These are phyloP conservation scores for Candida anglica DNA, from an alignment of 805 yeast genomes.

Conservation along the genomic window DNA sequence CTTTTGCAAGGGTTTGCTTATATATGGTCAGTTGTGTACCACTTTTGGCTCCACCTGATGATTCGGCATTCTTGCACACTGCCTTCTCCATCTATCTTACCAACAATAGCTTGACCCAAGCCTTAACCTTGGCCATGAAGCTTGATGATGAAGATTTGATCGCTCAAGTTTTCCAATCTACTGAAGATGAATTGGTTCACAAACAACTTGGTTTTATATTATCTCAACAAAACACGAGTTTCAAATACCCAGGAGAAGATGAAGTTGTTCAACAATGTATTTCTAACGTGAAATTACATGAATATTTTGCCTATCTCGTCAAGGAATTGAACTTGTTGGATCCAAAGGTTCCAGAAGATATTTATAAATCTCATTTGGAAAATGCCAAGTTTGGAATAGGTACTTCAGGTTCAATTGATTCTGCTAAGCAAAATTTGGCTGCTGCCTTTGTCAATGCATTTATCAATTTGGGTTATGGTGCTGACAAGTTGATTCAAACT, in stretches of 20 bases:
- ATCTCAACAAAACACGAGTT: slow-evolving; percentile 81
- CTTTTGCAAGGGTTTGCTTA: slow-evolving; percentile 84
- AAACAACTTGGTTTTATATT: slow-evolving; percentile 89
- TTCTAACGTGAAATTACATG: slow-evolving; percentile 73
- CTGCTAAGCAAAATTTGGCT: slow-evolving; percentile 93
- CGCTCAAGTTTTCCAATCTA: slow-evolving; percentile 75
- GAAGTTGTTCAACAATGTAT: slow-evolving; percentile 80
- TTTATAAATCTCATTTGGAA: slow-evolving; percentile 88
- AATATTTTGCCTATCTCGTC: slow-evolving; percentile 73
- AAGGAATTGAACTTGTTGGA: slow-evolving; percentile 85
- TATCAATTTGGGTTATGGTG: slow-evolving; percentile 86
- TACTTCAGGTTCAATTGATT: slow-evolving; percentile 59
- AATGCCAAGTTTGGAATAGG: slow-evolving; percentile 57
- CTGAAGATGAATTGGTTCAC: slow-evolving; percentile 68
- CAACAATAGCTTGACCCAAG: slow-evolving; percentile 81
- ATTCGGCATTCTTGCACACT: slow-evolving; percentile 76
- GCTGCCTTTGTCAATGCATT: slow-evolving; percentile 92
- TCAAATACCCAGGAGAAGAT: slow-evolving; percentile 55
- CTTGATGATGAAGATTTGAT: slow-evolving; percentile 79
- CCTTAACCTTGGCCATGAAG: slow-evolving; percentile 83
- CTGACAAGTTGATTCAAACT: slow-evolving; percentile 74
- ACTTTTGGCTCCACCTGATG: slow-evolving; percentile 92
- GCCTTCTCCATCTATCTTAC: slow-evolving; percentile 82
- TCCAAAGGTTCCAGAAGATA: slow-evolving; percentile 93
- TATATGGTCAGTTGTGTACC: slow-evolving; percentile 98